Conservation (phyloP, 2,329 filamentous ascomycete species). For the Didymella sp. region DNA sequence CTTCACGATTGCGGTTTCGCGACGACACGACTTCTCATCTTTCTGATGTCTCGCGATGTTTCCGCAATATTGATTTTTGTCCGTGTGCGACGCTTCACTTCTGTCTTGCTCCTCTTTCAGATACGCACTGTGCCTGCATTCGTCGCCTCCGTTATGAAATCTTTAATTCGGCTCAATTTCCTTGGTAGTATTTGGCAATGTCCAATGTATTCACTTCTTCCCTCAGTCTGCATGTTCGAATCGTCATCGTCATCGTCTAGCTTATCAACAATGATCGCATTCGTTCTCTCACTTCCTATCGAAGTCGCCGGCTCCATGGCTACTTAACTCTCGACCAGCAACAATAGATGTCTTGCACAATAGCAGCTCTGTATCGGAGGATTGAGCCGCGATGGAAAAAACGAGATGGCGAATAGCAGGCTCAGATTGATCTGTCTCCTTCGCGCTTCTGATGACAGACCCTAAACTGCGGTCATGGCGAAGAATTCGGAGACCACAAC, state of each 20-base stretch:
- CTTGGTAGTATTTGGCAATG: too few species aligned
- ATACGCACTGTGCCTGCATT: too few species aligned
- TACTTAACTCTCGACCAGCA: not conserved
- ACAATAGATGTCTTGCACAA: not conserved
- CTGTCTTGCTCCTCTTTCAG: not conserved
- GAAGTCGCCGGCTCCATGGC: not conserved
- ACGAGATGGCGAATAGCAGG: not conserved
- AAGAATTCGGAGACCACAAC: not conserved
- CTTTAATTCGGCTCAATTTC: too few species aligned
- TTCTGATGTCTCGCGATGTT: not conserved
- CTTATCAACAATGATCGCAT: not conserved
- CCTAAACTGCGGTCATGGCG: not conserved
- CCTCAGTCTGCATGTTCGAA: too few species aligned
- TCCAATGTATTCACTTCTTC: too few species aligned
- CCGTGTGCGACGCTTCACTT: not conserved
- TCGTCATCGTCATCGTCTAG: not conserved
- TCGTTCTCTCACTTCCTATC: not conserved
- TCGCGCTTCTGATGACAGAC: not conserved
- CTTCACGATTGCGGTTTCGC: not conserved
- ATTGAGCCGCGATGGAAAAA: not conserved
- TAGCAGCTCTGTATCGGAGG: not conserved
- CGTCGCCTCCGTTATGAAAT: too few species aligned
- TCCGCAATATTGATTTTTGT: not conserved
- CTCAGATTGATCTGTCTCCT: not conserved
- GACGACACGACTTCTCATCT: not conserved